phyloP scores from a whole-genome alignment of 2,329 filamentous ascomycete species.

The Uncinocarpus reesii region DNA sequence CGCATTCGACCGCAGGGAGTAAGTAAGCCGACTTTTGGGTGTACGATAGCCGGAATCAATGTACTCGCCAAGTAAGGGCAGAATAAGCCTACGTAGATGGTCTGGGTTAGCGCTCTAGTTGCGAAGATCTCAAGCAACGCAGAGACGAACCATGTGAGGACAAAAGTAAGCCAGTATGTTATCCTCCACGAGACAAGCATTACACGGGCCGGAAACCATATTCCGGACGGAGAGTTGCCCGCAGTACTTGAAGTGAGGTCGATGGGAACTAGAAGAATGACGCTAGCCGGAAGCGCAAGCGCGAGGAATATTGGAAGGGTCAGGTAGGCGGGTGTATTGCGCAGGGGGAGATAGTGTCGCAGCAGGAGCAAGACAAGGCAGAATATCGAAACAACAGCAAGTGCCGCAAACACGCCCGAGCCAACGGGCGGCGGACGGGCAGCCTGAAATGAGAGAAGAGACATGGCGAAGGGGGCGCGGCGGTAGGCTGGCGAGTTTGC shows the following conservation, averaged over 20 bases:
- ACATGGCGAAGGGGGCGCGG: conserved; percentile 5
- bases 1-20: conserved; percentile 77
- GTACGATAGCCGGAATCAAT: conserved; percentile 89
- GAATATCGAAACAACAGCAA: conserved; percentile 64
- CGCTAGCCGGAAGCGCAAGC: conserved; percentile 82
- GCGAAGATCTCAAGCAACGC: background rate
- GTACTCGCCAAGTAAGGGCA: conserved; percentile 89
- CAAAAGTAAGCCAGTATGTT: conserved; percentile 94
- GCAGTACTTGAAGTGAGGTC: conserved; percentile 82
- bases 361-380: conserved; percentile 70
- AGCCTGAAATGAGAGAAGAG: background rate
- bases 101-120: conserved; percentile 8
- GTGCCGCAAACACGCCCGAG: conserved; percentile 66
- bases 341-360: conserved; percentile 80
- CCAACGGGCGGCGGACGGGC: conserved; percentile 47
- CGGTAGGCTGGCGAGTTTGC: background rate
- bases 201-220: conserved; percentile 73
- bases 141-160: conserved; percentile 67
- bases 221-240: conserved; percentile 62
- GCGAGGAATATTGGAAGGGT: conserved; percentile 89
- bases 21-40: conserved; percentile 65
- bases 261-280: conserved; percentile 85
- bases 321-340: conserved; percentile 81
- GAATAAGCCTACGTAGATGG: conserved; percentile 61
- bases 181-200: conserved; percentile 88